Conservation (phyloP, 768 basidiomycete species). For the Mycena haematopus region DNA sequence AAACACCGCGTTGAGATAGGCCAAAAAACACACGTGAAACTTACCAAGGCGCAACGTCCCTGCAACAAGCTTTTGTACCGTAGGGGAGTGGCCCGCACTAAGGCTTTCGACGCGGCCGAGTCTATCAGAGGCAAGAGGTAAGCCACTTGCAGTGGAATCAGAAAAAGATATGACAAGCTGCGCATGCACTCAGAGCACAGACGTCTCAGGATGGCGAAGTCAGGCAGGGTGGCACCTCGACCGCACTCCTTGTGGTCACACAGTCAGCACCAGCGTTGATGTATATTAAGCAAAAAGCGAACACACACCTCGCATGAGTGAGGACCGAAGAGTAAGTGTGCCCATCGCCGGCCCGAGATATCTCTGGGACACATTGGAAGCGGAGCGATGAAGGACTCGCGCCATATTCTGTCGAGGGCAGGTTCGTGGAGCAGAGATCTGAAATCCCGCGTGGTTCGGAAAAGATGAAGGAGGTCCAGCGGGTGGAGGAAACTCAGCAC, state of each 20-base stretch:
- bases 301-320: not conserved
- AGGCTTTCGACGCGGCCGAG: not conserved
- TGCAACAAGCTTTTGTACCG: too few relatives aligned
- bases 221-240: not conserved
- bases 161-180: not conserved
- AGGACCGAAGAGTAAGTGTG: slow-evolving; percentile 1
- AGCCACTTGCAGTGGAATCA: not conserved
- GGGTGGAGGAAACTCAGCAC: slow-evolving; percentile 12
- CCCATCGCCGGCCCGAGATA: not conserved
- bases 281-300: not conserved
- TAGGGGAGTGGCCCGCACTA: too few relatives aligned
- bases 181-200: not conserved
- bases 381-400: not conserved
- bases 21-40: too few relatives aligned
- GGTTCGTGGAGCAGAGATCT: slow-evolving; percentile 1
- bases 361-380: slow-evolving; percentile 2
- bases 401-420: slow-evolving; percentile 4
- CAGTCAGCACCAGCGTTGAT: not conserved
- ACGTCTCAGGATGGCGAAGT: not conserved
- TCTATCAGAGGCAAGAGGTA: not conserved
- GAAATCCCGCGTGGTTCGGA: not conserved
- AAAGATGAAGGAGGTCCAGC: slow-evolving; percentile 8
- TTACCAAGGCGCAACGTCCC: too few relatives aligned
- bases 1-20: too few relatives aligned
- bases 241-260: not conserved